A percentile compares a stretch with the other conserved stretches of the same genome.
Evolutionary conservation across 192 early-diverging fungal species (phyloP).

Genomic region (Backusella sp.): DNA sequence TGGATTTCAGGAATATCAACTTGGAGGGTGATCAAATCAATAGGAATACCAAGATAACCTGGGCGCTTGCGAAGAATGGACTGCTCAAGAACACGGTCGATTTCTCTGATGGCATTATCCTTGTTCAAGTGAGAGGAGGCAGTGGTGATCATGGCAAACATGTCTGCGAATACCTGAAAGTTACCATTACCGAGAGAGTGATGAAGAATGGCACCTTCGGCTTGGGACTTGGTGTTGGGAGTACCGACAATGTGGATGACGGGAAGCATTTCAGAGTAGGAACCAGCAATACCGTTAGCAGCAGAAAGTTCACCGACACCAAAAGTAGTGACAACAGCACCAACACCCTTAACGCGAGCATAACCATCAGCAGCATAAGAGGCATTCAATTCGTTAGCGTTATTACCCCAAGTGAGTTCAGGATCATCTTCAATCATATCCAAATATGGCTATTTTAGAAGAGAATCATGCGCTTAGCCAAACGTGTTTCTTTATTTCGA

Average conservation of each 20-base stretch:
- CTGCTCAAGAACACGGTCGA: slow-evolving; percentile 36
- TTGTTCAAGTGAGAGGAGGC: slow-evolving; percentile 35
- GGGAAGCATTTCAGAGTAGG: slow-evolving; percentile 47
- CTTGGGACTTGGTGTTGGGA: slow-evolving; percentile 44
- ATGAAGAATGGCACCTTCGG: slow-evolving; percentile 45
- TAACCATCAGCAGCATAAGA: slow-evolving; percentile 51
- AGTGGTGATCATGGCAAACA: slow-evolving; percentile 43
- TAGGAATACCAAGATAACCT: slow-evolving; percentile 45
- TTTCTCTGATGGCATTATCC: slow-evolving; percentile 38
- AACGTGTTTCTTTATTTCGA: background rate
- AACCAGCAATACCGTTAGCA: slow-evolving; percentile 48
- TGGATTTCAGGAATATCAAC: slow-evolving; percentile 16
- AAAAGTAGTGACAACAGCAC: slow-evolving; percentile 46
- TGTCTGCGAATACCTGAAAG: slow-evolving; percentile 41
- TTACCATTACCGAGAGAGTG: slow-evolving; percentile 56
- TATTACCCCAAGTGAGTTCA: slow-evolving; percentile 40
- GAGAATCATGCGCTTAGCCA: background rate
- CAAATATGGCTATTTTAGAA: slow-evolving; percentile 20
- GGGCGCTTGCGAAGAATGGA: slow-evolving; percentile 2
- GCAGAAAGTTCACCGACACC: slow-evolving; percentile 48
- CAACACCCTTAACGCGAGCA: slow-evolving; percentile 39
- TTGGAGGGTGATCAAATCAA: slow-evolving; percentile 38
- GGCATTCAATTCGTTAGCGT: slow-evolving; percentile 42
- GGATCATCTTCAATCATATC: slow-evolving; percentile 37
- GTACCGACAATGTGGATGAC: slow-evolving; percentile 55